Evolutionary conservation across 768 basidiomycete genomes (phyloP), one percentile per base, ranked within the genome.

Genomic region (Leccinum pellstonianum): DNA sequence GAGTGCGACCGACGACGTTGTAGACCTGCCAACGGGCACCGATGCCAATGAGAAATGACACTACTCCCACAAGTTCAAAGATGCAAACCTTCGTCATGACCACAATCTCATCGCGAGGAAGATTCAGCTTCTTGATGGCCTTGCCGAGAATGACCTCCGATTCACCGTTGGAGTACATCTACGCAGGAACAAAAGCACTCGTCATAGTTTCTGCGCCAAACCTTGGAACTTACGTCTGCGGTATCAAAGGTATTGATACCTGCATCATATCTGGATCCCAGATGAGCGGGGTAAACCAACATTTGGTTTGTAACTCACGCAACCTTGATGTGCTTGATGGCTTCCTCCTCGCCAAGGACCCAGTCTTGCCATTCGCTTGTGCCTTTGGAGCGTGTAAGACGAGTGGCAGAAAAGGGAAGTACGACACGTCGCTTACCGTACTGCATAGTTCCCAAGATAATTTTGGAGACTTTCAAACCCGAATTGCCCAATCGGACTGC

Each of bases 101-200:
- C 19, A 93, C 89, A 47, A 91, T 84, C 63, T 86, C 83, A 9
- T 87, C 86, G 2, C 90, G 82, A 17, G 88, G 88, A 11, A 89
- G 77, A 19, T 84, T 70, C 62, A 83, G 78, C 61, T 83, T 66
- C 66, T 87, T 88, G 75, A 93, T 85, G 1, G 84, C 88, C 64
- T 87, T 86, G 8, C 90, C 90, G n/a, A 90, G 76, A 57, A 90
- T 79, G 49, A 81, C 66, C 67, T 92, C 91, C 0, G 85, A 86
- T 5, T 76, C 70, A 3, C 87, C 87, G 62, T 87, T 84, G 1
- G 84, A 86, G 66, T 90, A 90, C 0, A 80, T 76, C 85, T 86
- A 57, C 35, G 4, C n/a, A 43, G 15, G 47, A 27, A 56, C 31
- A 54, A 19, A 46, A n/a, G 5, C 17, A 8, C 11, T 35, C 21